Conservation (phyloP, 129 eudicot genomes). For the Pittosporum tobira region DNA sequence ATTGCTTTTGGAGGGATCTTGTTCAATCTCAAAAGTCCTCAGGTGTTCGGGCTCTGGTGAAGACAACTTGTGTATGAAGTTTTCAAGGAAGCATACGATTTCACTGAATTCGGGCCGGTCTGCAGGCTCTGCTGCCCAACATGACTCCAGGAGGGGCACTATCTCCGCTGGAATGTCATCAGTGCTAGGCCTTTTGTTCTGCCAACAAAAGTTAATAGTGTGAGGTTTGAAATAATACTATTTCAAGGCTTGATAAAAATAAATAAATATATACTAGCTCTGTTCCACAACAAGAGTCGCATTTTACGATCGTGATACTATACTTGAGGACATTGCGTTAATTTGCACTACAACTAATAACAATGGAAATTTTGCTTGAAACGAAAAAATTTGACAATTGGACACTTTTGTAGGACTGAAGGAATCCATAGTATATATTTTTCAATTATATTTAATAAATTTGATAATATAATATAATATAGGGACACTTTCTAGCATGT, state of each 20-base stretch:
- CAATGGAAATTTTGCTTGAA: too few relatives aligned
- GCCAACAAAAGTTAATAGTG: background rate
- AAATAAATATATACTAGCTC: too few relatives aligned
- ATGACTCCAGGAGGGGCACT: conserved; percentile 31
- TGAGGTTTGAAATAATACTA: too few relatives aligned
- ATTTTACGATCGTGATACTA: too few relatives aligned
- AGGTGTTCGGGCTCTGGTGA: conserved; percentile 1
- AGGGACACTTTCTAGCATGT: background rate
- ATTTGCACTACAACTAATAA: too few relatives aligned
- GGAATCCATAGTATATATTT: too few relatives aligned
- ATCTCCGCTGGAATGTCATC: conserved; percentile 26
- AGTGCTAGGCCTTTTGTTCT: conserved; percentile 37
- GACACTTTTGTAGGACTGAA: too few relatives aligned
- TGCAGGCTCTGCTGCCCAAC: conserved; percentile 41
- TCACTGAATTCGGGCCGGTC: conserved; percentile 31
- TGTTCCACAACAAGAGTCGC: too few relatives aligned
- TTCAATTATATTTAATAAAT: background rate
- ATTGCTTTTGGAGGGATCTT: conserved; percentile 1
- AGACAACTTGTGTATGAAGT: conserved; percentile 7
- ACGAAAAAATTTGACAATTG: too few relatives aligned
- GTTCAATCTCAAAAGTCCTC: conserved; percentile 6
- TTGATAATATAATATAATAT: too few relatives aligned
- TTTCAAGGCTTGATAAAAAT: too few relatives aligned
- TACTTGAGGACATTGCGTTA: too few relatives aligned
- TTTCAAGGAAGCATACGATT: conserved; percentile 17